These are phyloP conservation scores for Ambrosia hybrid DNA, from an alignment of 140 eudicot genomes.

Conservation along the genomic window DNA sequence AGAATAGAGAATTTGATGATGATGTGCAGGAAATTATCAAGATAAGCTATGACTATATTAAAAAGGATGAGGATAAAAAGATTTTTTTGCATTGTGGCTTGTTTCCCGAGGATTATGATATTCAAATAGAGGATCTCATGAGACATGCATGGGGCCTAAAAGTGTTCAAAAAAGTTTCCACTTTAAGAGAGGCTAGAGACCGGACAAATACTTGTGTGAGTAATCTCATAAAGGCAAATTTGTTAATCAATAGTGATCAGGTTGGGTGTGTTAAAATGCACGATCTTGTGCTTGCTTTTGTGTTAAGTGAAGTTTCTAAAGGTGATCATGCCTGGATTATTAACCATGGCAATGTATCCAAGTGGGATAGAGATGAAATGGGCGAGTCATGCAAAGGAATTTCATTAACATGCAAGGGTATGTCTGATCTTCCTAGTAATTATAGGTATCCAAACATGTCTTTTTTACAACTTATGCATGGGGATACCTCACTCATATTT, in stretches of 20 bases:
- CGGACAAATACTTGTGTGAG: background rate
- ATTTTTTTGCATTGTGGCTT: conserved; percentile 29
- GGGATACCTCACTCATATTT: background rate
- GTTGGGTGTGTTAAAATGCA: conserved; percentile 33
- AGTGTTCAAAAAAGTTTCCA: conserved; percentile 5
- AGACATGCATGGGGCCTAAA: conserved; percentile 31
- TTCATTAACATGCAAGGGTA: conserved; percentile 4
- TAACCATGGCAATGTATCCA: conserved; percentile 8
- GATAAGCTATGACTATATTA: conserved; percentile 15
- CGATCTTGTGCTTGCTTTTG: conserved; percentile 31
- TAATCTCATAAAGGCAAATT: conserved; percentile 15
- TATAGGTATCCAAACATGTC: conserved; percentile 15
- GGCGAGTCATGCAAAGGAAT: conserved; percentile 10
- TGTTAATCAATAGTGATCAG: conserved; percentile 14
- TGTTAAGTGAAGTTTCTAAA: conserved; percentile 4
- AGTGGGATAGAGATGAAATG: conserved; percentile 5
- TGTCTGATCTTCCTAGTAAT: conserved; percentile 12
- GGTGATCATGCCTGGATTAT: conserved; percentile 13
- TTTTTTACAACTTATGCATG: conserved; percentile 16
- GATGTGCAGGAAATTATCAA: conserved; percentile 8
- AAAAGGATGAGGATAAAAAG: conserved; percentile 3
- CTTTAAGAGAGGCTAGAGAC: conserved; percentile 17
- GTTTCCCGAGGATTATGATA: conserved; percentile 26
- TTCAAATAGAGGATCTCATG: conserved; percentile 26
- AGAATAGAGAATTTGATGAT: background rate